Evolutionary conservation across 2,329 filamentous ascomycete species (phyloP).

Genomic region (Rhexocercosporidium sp.): DNA sequence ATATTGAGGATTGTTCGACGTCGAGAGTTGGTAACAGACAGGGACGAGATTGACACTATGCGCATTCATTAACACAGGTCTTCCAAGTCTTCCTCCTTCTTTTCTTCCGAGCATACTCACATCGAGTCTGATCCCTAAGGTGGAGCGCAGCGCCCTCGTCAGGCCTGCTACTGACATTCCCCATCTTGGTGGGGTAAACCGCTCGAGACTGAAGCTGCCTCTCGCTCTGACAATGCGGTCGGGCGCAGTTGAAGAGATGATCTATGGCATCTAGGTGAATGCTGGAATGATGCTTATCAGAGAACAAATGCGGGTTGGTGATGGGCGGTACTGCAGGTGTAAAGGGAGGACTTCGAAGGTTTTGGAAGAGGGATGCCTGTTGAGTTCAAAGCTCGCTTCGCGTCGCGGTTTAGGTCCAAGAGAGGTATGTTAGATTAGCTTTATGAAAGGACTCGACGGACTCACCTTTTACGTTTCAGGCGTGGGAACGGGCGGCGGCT

Average conservation of each 20-base stretch:
- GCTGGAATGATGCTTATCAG: conserved; percentile 33
- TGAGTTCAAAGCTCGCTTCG: conserved; percentile 8
- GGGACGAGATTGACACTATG: conserved; percentile 83
- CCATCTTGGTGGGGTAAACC: conserved; percentile 66
- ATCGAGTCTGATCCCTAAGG: conserved; percentile 88
- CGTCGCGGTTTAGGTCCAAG: not conserved
- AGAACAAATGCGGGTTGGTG: conserved; percentile 30
- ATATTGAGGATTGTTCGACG: conserved; percentile 79
- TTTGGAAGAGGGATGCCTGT: not conserved
- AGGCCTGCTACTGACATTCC: conserved; percentile 85
- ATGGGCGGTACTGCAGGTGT: conserved; percentile 3
- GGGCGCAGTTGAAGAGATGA: conserved; percentile 31
- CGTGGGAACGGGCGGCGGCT: not conserved
- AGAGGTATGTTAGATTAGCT: not conserved
- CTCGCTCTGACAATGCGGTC: conserved; percentile 33
- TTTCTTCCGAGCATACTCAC: conserved; percentile 65
- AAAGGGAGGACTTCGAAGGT: conserved; percentile 17
- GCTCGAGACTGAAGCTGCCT: conserved; percentile 17
- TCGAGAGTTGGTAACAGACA: conserved; percentile 80
- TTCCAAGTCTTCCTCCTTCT: conserved; percentile 8
- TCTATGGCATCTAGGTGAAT: conserved; percentile 39
- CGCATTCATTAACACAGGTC: conserved; percentile 20
- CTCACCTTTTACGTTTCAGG: not conserved
- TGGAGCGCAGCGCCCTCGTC: conserved; percentile 83
- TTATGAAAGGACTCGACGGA: conserved; percentile 6